Evolutionary conservation across 306 rosid species (phyloP).

Genomic region (Pachyrhizus erosus): DNA sequence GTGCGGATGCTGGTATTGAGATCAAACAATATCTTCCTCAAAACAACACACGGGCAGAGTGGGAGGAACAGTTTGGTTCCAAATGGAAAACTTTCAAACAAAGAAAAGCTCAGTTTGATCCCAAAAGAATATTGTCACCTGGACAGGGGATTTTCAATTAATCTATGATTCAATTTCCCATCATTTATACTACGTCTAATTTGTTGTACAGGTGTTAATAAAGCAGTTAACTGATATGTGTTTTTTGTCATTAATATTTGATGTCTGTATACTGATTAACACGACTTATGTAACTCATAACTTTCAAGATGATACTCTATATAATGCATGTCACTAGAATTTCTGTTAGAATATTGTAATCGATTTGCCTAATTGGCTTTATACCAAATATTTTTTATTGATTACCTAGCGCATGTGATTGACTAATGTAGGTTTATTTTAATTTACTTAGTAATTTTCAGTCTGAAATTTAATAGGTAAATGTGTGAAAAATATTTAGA

Average conservation of each 20-base stretch:
- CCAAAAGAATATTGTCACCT: conserved; percentile 70
- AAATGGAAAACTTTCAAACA: conserved; percentile 62
- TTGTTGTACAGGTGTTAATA: not conserved
- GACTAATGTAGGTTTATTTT: too few species aligned
- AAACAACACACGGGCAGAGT: conserved; percentile 50
- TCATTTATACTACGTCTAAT: not conserved
- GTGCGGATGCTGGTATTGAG: conserved; percentile 51
- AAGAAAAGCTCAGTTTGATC: conserved; percentile 69
- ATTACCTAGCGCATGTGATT: too few species aligned
- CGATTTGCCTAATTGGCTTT: not conserved
- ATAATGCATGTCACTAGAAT: not conserved
- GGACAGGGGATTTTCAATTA: conserved; percentile 78
- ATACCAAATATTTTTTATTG: not conserved
- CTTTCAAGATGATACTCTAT: too few species aligned
- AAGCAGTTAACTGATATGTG: not conserved
- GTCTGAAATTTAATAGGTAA: too few species aligned
- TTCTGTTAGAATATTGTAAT: not conserved
- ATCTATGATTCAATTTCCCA: not conserved
- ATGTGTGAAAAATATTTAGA: too few species aligned
- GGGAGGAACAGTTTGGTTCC: conserved; percentile 71
- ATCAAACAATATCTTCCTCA: conserved; percentile 70
- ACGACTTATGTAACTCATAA: not conserved
- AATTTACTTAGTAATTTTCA: too few species aligned
- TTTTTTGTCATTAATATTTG: not conserved
- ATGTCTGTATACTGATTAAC: not conserved